Evolutionary conservation across 345 rosid species (phyloP).

Genomic region (Eutrema heterophyllum): DNA sequence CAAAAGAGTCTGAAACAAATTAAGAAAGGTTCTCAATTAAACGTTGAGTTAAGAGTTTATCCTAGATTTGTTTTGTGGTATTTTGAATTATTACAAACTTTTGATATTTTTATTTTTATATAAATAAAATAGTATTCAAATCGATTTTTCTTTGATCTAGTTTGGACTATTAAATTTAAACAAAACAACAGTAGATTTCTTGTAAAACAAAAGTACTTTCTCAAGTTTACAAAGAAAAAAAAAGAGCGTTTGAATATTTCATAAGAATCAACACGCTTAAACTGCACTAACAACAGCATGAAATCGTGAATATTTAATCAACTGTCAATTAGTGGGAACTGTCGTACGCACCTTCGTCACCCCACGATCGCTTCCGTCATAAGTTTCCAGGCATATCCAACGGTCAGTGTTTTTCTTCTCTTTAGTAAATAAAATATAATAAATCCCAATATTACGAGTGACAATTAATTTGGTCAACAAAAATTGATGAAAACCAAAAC

Average conservation of each 20-base stretch:
- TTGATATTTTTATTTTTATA: no score
- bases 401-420: background rate
- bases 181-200: background rate
- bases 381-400: constrained; percentile 11
- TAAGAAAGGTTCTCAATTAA: no score
- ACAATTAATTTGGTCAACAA: constrained; percentile 8
- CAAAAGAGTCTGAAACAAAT: no score
- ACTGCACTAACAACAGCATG: constrained; percentile 31
- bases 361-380: constrained; percentile 30
- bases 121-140: background rate
- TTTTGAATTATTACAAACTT: background rate
- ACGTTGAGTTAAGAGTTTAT: no score
- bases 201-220: constrained; percentile 1
- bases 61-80: background rate
- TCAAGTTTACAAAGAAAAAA: constrained; percentile 1
- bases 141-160: background rate
- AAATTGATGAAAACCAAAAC: constrained; percentile 6
- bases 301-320: background rate
- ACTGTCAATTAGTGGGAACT: constrained; percentile 26
- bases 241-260: constrained; percentile 21
- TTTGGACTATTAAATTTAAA: background rate
- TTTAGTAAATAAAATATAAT: background rate
- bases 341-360: constrained; percentile 36
- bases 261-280: constrained; percentile 28
- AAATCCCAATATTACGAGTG: background rate